Conservation (phyloP, 2,329 filamentous ascomycete genomes). For the Corinectria fuckeliana region DNA sequence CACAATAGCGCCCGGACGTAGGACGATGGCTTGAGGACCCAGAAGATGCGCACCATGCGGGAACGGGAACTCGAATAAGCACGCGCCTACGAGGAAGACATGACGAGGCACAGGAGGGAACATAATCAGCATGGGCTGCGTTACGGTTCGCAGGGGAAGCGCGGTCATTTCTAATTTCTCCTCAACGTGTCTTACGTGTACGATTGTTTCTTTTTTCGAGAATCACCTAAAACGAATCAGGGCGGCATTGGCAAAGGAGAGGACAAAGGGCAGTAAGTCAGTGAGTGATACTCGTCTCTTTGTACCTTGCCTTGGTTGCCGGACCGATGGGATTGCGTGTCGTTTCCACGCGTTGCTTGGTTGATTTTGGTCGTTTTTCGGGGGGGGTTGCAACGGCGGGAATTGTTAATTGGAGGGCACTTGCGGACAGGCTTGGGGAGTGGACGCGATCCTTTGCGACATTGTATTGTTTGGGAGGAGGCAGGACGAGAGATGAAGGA, state of each 20-base stretch:
- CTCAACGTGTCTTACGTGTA: constrained; percentile 45
- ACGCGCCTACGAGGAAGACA: constrained; percentile 9
- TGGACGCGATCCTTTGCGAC: constrained; percentile 36
- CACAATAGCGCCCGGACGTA: not conserved
- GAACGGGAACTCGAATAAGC: not conserved
- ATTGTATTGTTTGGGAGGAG: constrained; percentile 36
- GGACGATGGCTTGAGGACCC: not conserved
- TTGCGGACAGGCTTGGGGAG: constrained; percentile 18
- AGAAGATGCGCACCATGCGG: constrained; percentile 5
- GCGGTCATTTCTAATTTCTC: constrained; percentile 37
- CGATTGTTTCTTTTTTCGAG: constrained; percentile 46
- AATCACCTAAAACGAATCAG: constrained; percentile 44
- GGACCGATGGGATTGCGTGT: constrained; percentile 36
- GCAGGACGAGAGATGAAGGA: constrained; percentile 24
- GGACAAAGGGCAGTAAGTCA: constrained; percentile 12
- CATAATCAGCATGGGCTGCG: constrained; percentile 41
- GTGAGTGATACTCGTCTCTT: constrained; percentile 21
- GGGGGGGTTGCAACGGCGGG: constrained; percentile 37
- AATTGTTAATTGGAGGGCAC: constrained; percentile 35
- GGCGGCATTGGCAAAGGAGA: constrained; percentile 33
- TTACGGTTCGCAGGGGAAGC: constrained; percentile 35
- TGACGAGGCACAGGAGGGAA: constrained; percentile 37
- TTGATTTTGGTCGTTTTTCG: constrained; percentile 39
- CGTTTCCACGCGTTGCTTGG: constrained; percentile 36
- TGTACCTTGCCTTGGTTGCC: constrained; percentile 30